phyloP scores from a whole-genome alignment of 2,329 filamentous ascomycete species.

The Paracoccidioides lutzii region DNA sequence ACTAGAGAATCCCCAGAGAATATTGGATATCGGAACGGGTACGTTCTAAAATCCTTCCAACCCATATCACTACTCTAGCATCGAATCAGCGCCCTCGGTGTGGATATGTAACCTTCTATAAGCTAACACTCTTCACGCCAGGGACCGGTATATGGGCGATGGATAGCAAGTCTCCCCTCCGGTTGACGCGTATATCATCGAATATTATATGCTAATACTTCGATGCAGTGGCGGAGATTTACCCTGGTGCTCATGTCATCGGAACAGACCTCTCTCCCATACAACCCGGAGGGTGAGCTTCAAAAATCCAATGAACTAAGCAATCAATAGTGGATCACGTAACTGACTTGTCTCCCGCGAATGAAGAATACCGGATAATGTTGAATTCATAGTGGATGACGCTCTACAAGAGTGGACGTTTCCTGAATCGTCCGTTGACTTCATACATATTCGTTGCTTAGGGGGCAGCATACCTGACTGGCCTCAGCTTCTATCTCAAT shows the following conservation, averaged over 20 bases:
- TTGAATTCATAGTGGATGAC: conserved; percentile 52
- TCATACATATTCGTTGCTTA: conserved; percentile 43
- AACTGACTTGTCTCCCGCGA: neutral
- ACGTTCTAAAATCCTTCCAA: conserved; percentile 7
- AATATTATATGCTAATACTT: too few species aligned
- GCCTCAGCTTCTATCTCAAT: conserved; percentile 34
- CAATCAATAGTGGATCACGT: neutral
- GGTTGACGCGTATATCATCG: too few species aligned
- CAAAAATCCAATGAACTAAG: neutral
- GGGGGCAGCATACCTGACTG: conserved; percentile 43
- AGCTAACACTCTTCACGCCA: conserved; percentile 3
- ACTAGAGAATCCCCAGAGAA: conserved; percentile 14
- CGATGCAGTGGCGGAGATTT: conserved; percentile 19
- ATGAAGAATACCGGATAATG: conserved; percentile 43
- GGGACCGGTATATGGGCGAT: conserved; percentile 24
- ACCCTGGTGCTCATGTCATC: conserved; percentile 16
- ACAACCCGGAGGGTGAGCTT: conserved; percentile 14
- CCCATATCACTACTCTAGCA: too few species aligned
- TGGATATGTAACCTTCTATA: too few species aligned
- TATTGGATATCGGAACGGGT: conserved; percentile 25
- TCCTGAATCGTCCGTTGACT: conserved; percentile 37
- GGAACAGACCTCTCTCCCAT: conserved; percentile 21
- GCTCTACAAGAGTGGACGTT: conserved; percentile 48
- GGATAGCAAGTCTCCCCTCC: conserved; percentile 9
- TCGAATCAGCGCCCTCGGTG: too few species aligned